Evolutionary conservation across 73 alveolate genomes (phyloP), one percentile per base, ranked within the genome.

Genomic region (Breviolum minutum): DNA sequence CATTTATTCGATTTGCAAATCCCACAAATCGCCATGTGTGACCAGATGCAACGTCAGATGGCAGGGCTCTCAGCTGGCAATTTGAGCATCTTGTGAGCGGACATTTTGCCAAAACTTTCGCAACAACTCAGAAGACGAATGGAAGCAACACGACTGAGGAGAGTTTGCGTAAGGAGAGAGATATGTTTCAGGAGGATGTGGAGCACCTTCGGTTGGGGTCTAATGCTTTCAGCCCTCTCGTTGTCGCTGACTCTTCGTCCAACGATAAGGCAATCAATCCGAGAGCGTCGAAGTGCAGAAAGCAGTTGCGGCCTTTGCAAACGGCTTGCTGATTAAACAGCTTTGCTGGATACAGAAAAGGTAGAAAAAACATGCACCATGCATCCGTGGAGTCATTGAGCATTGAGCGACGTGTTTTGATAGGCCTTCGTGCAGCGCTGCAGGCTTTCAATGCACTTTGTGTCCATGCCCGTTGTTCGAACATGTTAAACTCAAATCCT

Each of bases 391-490:
- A 30, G 64, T 10, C n/a, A 13, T 30, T 68, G 77, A 17, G 17
- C 77, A 2, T 2, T 2, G 77, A 17, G 2, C 77, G n/a, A 68
- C 77, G 77, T 17, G 77, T 68, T 14, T 14, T 68, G 77, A 17
- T 20, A 81, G 90, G 90, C 69, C 90, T 81, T 81, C 90, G 90
- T 17, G 90, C 90, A 48, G 90, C 90, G 70, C 90, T 81, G 70
- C 90, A 81, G 90, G 90, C 69, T 54, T 40, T 17, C n/a, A 40
- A 40, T 40, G 54, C 54, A 2, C 3, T 0, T 40, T 40, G 54
- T 40, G 54, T 40, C 54, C 54, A 3, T 40, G 54, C 54, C 54
- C 54, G 54, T 40, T 40, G 54, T 40, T 40, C 54, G 54, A 40
- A 0, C 54, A 40, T 40, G 54, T 40, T 40, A 40, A 40, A n/a